Conservation (phyloP, 1,139 yeast genomes). For the Casaregolazyma lundiana region DNA sequence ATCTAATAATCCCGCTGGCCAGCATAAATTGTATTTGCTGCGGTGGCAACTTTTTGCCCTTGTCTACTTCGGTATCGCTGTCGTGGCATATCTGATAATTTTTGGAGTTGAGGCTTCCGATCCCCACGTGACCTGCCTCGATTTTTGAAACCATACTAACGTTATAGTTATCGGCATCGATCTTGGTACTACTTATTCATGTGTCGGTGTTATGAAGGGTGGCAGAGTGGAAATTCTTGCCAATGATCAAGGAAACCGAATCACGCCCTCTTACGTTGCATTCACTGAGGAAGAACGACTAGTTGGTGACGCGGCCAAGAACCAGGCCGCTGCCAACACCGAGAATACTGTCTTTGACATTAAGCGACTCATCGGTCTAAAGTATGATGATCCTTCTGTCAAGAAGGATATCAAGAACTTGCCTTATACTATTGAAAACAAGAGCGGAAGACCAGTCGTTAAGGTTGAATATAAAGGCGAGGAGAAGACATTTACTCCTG, state of each 20-base stretch:
- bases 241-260: slow-evolving; percentile 94
- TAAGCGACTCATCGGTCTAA: slow-evolving; percentile 81
- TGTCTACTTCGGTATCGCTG: not conserved
- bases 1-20: too few species aligned
- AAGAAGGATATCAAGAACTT: slow-evolving; percentile 80
- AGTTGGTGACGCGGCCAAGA: slow-evolving; percentile 93
- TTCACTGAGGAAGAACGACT: slow-evolving; percentile 81
- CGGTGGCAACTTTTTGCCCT: not conserved
- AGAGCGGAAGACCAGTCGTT: slow-evolving; percentile 76
- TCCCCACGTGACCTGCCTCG: not conserved
- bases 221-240: slow-evolving; percentile 92
- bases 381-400: slow-evolving; percentile 67
- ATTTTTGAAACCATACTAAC: slow-evolving; percentile 7
- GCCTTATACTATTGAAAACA: slow-evolving; percentile 66
- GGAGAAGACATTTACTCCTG: slow-evolving; percentile 73
- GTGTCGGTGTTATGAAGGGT: slow-evolving; percentile 90
- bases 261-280: slow-evolving; percentile 87
- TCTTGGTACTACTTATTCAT: slow-evolving; percentile 87
- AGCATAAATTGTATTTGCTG: not conserved
- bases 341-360: slow-evolving; percentile 77
- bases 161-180: slow-evolving; percentile 66
- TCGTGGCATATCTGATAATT: slow-evolving; percentile 1
- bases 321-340: slow-evolving; percentile 83
- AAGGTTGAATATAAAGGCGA: slow-evolving; percentile 65
- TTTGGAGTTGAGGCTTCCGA: not conserved